A percentile compares a stretch with the other conserved stretches of the same genome.
Conservation (phyloP, 768 basidiomycete genomes). For the Tulasnella sp. region DNA sequence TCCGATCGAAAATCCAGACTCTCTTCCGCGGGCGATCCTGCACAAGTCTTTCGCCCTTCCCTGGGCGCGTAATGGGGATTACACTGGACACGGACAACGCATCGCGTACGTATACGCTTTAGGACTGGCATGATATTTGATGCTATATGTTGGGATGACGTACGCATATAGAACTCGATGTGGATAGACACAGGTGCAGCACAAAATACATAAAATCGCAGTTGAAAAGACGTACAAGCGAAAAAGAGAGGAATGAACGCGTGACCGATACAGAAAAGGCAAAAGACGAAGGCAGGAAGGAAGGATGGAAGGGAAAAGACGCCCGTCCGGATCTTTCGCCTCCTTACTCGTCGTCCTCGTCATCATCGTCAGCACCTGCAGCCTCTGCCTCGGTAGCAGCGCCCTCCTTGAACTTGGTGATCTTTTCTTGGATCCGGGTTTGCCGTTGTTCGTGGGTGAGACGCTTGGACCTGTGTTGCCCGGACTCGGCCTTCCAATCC, state of each 20-base stretch:
- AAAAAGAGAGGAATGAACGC: background rate
- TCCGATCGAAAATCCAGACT: background rate
- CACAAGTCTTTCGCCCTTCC: no score
- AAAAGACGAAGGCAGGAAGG: no score
- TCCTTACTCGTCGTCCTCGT: conserved; percentile 26
- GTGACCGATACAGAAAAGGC: background rate
- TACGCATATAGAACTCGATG: background rate
- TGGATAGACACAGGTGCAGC: background rate
- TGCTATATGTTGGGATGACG: background rate
- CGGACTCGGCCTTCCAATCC: conserved; percentile 82
- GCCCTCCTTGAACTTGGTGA: conserved; percentile 75
- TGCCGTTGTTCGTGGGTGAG: conserved; percentile 70
- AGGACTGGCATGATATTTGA: background rate
- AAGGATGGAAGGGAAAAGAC: background rate
- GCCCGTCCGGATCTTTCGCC: background rate
- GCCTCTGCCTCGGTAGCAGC: conserved; percentile 34
- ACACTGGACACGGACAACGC: background rate
- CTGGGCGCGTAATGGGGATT: background rate
- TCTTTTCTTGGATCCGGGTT: conserved; percentile 73
- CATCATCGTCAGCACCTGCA: conserved; percentile 40
- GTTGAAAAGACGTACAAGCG: background rate
- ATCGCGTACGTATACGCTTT: no score
- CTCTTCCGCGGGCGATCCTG: background rate
- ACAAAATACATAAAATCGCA: background rate
- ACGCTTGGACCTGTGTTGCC: conserved; percentile 55